Evolutionary conservation across 768 basidiomycete genomes (phyloP), one percentile per base, ranked within the genome.

Genomic region (Fomitopsis serialis): DNA sequence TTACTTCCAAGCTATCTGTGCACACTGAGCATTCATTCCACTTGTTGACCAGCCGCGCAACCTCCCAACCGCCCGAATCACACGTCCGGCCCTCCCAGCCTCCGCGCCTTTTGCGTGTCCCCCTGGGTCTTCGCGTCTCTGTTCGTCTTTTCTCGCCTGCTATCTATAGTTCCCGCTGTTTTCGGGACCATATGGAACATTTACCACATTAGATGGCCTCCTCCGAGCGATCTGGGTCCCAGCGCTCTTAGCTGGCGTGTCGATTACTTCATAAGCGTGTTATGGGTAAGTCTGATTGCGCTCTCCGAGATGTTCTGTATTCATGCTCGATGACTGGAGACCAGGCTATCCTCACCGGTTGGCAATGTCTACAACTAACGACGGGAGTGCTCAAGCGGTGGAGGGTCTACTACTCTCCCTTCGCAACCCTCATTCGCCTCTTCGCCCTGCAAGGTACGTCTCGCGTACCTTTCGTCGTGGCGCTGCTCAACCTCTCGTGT

Each of bases 321-420:
- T 17, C 29, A 11, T 32, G 11, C 29, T 48, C 40, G 27, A n/a
- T n/a, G 23, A n/a, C 9, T 21, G 12, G 42, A 36, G n/a, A n/a
- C 19, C 58, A 92, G 92, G 80, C 90, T 1, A 70, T 91, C 22
- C 74, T 94, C 6, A 96, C 94, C 13, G 95, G 89, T 21, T 85
- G 89, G 65, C 94, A 96, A 68, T 96, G 92, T 58, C 85, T 95
- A 57, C 73, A 76, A 42, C 77, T 98, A 13, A 91, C 95, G 0
- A 89, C 93, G 0, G 95, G 96, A 11, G 82, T 98, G 0, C 79
- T 95, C 23, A 81, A 82, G 27, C 84, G 96, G 45, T 98, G 96
- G 96, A 78, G 85, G 21, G 77, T 89, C 0, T 96, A 97, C 71
- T 98, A 98, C 66, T 80, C 90, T 0, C 86, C 92, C 0, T 74